Base-by-base conservation (phyloP, 306 rosid genomes). In the Abrus precatorius region DNA sequence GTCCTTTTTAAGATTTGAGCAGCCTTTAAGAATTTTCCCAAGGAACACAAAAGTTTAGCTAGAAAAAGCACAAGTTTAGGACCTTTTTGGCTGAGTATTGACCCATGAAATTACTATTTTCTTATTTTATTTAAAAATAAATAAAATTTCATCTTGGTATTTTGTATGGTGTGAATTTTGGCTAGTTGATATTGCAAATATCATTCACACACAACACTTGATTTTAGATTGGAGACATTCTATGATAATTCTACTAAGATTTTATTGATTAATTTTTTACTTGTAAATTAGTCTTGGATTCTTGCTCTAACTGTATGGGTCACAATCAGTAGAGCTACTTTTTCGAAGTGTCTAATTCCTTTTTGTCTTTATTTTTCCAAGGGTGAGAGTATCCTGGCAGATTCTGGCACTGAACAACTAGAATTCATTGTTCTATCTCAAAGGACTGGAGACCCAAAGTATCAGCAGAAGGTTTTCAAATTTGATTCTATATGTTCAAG, bases 361-460 rank as follows among this genome's bases (percentile, higher is more conserved):
- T 69, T 60, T 69, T 80, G 14, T 56, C 77, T 67, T 61, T 61
- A 59, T 77, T 67, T 88, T 90, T 85, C 72, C 55, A 64, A 96
- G 99, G 99, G 99, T 78, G 80, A 86, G 69, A 96, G 99, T 80
- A 84, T 96, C 75, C 79, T 96, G 84, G 99, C 99, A 66, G 98
- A 96, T 89, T 89, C 98, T 62, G 99, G 97, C 73, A 93, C 99
- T 30, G 99, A 96, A 85, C 99, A 96, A 86, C 89, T 96, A 77
- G 99, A 96, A 82, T 96, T 96, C 82, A 96, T 96, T 88, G 97
- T 85, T 86, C 91, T 93, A 82, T 96, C 99, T 79, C 97, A 96
- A 85, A 89, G 99, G 82, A 96, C 98, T 12, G 99, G 99, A 63
- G 98, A 96, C 59, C 93, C 88, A 1, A 93, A 92, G 88, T 96